Base-by-base conservation (phyloP, 495 filamentous ascomycete genomes). In the Trichoderma asperelloides region DNA sequence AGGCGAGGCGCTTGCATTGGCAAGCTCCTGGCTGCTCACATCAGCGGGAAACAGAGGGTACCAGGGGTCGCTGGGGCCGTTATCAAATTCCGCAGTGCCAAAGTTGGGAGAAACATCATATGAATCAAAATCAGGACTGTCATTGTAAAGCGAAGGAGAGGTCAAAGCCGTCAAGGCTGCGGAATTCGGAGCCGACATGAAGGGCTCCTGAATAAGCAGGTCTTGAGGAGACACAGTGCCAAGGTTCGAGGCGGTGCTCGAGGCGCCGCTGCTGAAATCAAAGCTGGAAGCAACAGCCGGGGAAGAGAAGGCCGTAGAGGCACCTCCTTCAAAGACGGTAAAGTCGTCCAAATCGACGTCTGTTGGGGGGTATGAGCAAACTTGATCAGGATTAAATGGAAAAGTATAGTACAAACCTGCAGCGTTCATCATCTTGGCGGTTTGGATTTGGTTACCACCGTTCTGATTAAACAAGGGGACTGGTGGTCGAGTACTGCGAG, bases 211-310 rank as follows among this genome's bases (percentile, higher is more conserved):
- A 69, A 90, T 77, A 73, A 92, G 82, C 55, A 97, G 78, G 70
- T 97, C 92, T 75, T 89, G 87, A 16, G 94, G 94, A 66, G 94
- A 98, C 62, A 98, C 84, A 23, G 93, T 96, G 70, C 81, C 86
- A 72, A 85, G 73, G 74, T 84, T 83, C 70, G 76, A 71, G 60
- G 76, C 68, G 27, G 78, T 69, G 74, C 78, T 76, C 43, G 79
- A 73, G 49, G 73, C 77, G 71, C 79, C 80, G 68, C 70, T 68
- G 65, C 69, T 74, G 68, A 78, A 62, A 73, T 84, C 82, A 71
- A 80, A 81, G 62, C 78, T 76, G 27, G 72, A 77, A 16, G 76
- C 75, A 18, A 85, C 74, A 41, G 78, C 81, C 9, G 84, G 82
- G 40, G 84, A 84, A 68, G 84, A 82, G 69, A 81, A 83, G 64